A percentile compares a stretch with the other conserved stretches of the same genome.
phyloP scores from a whole-genome alignment of 1,139 yeast species.

The Nadsonia starkeyi-henricii region DNA sequence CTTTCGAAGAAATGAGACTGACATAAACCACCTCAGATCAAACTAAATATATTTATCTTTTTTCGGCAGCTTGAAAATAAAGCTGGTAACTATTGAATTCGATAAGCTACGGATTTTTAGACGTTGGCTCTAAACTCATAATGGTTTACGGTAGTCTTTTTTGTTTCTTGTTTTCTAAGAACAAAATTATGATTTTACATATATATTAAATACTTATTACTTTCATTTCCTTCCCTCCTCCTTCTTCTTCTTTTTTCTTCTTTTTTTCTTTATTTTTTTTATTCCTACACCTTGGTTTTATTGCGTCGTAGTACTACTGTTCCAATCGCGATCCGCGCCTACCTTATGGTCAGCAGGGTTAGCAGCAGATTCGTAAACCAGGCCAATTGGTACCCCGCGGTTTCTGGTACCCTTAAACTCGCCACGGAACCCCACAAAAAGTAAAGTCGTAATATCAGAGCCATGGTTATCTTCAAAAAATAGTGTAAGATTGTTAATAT shows the following conservation, averaged over 20 bases:
- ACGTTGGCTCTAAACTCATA: no score
- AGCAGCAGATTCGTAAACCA: constrained; percentile 82
- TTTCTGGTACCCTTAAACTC: constrained; percentile 44
- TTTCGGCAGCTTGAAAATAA: no score
- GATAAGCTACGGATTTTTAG: no score
- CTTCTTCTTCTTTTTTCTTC: not conserved
- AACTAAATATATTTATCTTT: no score
- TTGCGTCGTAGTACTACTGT: constrained; percentile 3
- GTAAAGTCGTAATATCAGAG: constrained; percentile 46
- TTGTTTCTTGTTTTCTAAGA: not conserved
- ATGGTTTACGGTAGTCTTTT: no score
- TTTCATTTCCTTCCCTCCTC: constrained; percentile 1
- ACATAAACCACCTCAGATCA: no score
- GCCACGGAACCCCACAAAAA: constrained; percentile 72
- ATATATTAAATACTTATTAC: not conserved
- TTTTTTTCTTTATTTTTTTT: not conserved
- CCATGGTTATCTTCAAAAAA: constrained; percentile 57
- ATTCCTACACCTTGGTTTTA: not conserved
- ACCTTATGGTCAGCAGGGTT: constrained; percentile 80
- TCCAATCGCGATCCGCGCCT: constrained; percentile 24
- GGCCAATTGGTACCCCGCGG: constrained; percentile 51
- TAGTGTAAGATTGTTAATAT: constrained; percentile 51
- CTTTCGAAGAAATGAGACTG: no score
- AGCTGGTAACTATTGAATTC: no score
- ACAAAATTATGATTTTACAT: not conserved